phyloP scores from a whole-genome alignment of 345 rosid genomes.

The Firmiana major region DNA sequence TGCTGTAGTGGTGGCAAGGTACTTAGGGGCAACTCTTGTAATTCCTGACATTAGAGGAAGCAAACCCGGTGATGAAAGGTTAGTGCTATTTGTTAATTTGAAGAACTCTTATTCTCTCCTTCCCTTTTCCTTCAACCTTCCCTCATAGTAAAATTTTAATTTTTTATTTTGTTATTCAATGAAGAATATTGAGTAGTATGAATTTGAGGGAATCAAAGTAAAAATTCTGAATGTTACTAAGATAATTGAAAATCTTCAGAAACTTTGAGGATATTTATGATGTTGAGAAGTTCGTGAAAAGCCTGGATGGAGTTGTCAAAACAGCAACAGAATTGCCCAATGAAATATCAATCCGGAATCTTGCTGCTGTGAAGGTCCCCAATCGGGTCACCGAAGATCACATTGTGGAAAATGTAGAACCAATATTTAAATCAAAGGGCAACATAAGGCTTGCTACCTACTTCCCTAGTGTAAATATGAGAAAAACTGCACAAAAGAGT shows the following conservation, averaged over 20 bases:
- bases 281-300: conserved; percentile 58
- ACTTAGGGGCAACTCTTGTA: conserved; percentile 75
- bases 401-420: conserved; percentile 57
- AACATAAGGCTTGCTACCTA: conserved; percentile 84
- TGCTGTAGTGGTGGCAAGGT: conserved; percentile 82
- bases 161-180: not conserved
- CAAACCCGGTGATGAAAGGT: conserved; percentile 84
- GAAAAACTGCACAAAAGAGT: conserved; percentile 57
- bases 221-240: conserved; percentile 13
- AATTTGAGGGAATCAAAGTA: not conserved
- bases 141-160: not conserved
- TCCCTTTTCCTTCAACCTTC: not conserved
- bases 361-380: conserved; percentile 83
- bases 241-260: conserved; percentile 37
- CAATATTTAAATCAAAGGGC: conserved; percentile 62
- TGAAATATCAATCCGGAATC: conserved; percentile 56
- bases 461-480: conserved; percentile 87
- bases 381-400: conserved; percentile 73
- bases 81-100: conserved; percentile 10
- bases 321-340: conserved; percentile 62
- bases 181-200: not conserved
- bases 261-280: conserved; percentile 86
- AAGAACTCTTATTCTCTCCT: not conserved
- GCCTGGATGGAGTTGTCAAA: conserved; percentile 70
- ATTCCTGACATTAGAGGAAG: conserved; percentile 94